Evolutionary conservation across 257 asterid species (phyloP), one percentile per base, ranked within the genome.

Genomic region (Nemophila menziesii): DNA sequence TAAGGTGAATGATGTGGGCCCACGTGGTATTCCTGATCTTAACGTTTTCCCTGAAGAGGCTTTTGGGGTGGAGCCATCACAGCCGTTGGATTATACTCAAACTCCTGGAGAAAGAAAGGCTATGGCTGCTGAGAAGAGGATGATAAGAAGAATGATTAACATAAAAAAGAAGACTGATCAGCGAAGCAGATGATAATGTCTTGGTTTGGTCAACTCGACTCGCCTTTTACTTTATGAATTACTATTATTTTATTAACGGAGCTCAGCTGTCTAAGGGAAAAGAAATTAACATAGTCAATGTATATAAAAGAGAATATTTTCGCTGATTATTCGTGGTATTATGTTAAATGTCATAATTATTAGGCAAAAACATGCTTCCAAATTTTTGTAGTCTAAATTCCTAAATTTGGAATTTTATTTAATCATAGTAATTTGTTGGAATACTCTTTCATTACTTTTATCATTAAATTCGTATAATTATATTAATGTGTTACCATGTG

Each of bases 111-210:
- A 63, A 33, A 51, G 49, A 40, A 71, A 69, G 54, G 66, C 79
- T 57, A 62, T 39, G 51, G 61, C 16, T 48, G 92, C 86, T 17
- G 83, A 68, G 45, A 80, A 86, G 1, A 55, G 93, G 67, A 75
- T 71, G 79, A 34, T 44, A 13, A 68, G 93, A 43, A 69, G 2
- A 57, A 75, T 66, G 26, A 54, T 29, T 13, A 29, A 29, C 36
- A 29, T 29, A 2, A 29, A 58, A 19, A 73, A 61, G 17, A 79
- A 66, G 65, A 55, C 23, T 18, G 21, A 48, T 13, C 43, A 33
- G 7, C 23, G 15, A 9, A 22, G 22, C 34, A 29, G 37, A 48
- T 48, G 20, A 16, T 9, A 22, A 4, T 26, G 23, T 7, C 21
- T 39, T 39, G 15, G 12, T 39, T 39, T 39, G 16, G 18, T 39